These are phyloP conservation scores for Leccinum truebloodii DNA, from an alignment of 768 basidiomycete species.

Conservation along the genomic window DNA sequence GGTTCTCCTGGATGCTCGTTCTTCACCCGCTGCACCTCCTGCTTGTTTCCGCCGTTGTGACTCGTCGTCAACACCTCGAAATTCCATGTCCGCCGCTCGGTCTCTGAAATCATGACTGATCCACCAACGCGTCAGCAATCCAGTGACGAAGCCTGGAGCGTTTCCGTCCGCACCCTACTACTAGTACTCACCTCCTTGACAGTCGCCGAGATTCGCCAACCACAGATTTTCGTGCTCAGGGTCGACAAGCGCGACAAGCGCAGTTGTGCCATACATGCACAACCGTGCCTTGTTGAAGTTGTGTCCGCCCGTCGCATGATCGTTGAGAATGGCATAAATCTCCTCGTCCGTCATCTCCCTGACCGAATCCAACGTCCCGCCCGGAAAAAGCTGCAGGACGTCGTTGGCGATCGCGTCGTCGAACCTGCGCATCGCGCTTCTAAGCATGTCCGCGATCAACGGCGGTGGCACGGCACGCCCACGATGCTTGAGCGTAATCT, in stretches of 20 bases:
- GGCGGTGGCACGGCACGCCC: slow-evolving; percentile 44
- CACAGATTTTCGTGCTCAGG: slow-evolving; percentile 68
- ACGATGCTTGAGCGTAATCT: slow-evolving; percentile 40
- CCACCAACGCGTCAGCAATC: slow-evolving; percentile 18
- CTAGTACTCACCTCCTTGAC: slow-evolving; percentile 62
- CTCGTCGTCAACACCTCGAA: slow-evolving; percentile 59
- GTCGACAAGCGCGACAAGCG: slow-evolving; percentile 71
- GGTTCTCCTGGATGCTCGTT: slow-evolving; percentile 69
- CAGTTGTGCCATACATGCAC: slow-evolving; percentile 81
- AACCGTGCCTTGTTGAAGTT: slow-evolving; percentile 67
- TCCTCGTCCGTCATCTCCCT: slow-evolving; percentile 53
- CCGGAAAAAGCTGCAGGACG: slow-evolving; percentile 59
- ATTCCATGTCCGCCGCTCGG: slow-evolving; percentile 53
- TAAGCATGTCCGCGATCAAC: slow-evolving; percentile 56
- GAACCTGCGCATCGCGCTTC: slow-evolving; percentile 58
- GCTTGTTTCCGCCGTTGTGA: slow-evolving; percentile 71
- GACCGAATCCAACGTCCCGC: slow-evolving; percentile 48
- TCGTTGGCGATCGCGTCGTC: slow-evolving; percentile 70
- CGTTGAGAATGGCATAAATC: slow-evolving; percentile 63
- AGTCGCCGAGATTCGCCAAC: slow-evolving; percentile 82
- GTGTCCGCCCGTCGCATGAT: slow-evolving; percentile 54
- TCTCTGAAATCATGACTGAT: slow-evolving; percentile 53
- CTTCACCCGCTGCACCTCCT: slow-evolving; percentile 63
- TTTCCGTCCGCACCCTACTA: neutral
- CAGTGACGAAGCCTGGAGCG: neutral